Evolutionary conservation across 768 basidiomycete species (phyloP), one percentile per base, ranked within the genome.

Genomic region (Cystofilobasidium ferigula): DNA sequence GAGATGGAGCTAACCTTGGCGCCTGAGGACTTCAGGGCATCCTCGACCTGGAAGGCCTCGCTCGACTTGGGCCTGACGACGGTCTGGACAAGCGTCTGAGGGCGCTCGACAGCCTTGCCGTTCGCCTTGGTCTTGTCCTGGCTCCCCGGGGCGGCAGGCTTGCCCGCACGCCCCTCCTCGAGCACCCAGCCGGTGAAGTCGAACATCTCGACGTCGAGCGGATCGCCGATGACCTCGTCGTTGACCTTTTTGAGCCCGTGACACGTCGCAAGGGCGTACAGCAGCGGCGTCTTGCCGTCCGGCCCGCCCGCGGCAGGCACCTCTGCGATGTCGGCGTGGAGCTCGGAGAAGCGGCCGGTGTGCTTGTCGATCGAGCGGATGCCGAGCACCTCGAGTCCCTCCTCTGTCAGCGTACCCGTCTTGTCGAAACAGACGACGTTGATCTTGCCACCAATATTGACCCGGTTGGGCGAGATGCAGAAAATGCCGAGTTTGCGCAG

Each of bases 381-480:
- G 20, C 95, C 95, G 54, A 99, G 85, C 53, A 99, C 91, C 74
- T 99, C 95, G 57, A 99, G 80, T 0, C 94, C 95, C 70, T 99
- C 95, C 76, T 99, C 95, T 0, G 95, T 99, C 28, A 99, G 81
- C 12, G 95, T 99, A 10, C 95, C 95, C 1, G 95, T 99, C 78
- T 99, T 99, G 80, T 99, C 95, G 72, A 99, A 99, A 73, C 93
- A 97, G 71, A 91, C 91, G 13, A 98, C 86, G 70, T 98, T 97
- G 77, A 98, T 80, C 78, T 95, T 93, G 13, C 95, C 95, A 0
- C 85, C 89, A 54, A 99, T 83, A 72, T 99, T 99, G 71, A 99
- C 88, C 56, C 95, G 80, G 70, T 86, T 92, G 0, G 95, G 95
- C 0, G 95, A 91, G 68, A 97, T 98, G 75, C 95, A 99, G 79